These are phyloP conservation scores for Camelina sativa DNA, from an alignment of 345 rosid genomes.

Conservation along the genomic window DNA sequence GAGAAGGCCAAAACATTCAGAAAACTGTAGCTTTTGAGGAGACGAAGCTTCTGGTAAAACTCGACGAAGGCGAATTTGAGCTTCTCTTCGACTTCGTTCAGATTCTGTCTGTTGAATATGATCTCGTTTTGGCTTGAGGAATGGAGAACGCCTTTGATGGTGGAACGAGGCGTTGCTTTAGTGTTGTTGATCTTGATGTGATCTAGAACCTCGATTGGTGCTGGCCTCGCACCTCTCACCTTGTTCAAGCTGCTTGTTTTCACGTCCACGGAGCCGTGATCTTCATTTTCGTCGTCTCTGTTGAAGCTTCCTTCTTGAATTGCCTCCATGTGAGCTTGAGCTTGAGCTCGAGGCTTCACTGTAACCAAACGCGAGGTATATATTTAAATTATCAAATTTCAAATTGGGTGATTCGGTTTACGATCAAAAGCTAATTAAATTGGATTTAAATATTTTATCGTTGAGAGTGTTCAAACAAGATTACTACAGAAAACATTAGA, in stretches of 20 bases:
- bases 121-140: constrained; percentile 47
- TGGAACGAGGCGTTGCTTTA: constrained; percentile 63
- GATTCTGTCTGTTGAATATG: constrained; percentile 56
- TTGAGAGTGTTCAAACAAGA: neutral
- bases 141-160: constrained; percentile 53
- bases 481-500: neutral
- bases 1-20: constrained; percentile 61
- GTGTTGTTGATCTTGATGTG: constrained; percentile 54
- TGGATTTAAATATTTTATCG: neutral
- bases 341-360: constrained; percentile 43
- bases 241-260: constrained; percentile 20
- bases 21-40: constrained; percentile 71
- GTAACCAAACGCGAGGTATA: constrained; percentile 11
- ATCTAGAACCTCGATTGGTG: constrained; percentile 56
- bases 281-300: constrained; percentile 32
- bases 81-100: constrained; percentile 56
- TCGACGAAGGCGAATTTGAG: constrained; percentile 60
- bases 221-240: constrained; percentile 41
- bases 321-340: constrained; percentile 49
- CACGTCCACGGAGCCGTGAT: neutral
- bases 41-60: constrained; percentile 74
- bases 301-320: constrained; percentile 54
- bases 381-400: neutral
- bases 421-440: neutral
- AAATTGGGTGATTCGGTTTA: neutral